Percentiles rank a stretch among this genome's conserved stretches.
Evolutionary conservation across 495 filamentous ascomycete species (phyloP).

Genomic region (Bombardia bombarda): DNA sequence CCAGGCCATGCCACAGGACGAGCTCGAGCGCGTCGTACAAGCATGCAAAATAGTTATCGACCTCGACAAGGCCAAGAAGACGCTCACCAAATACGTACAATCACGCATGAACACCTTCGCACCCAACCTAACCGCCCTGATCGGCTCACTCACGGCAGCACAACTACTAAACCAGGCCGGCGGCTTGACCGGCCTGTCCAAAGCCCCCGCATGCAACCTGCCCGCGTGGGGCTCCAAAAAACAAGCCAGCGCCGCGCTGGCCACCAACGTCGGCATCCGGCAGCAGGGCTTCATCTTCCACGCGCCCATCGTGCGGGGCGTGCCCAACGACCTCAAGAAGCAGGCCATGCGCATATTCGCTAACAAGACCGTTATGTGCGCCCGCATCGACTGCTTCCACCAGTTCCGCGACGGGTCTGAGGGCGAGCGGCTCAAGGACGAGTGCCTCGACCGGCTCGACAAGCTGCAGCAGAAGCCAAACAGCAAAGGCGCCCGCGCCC

Average conservation of each 20-base stretch:
- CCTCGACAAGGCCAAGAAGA: slow-evolving; percentile 80
- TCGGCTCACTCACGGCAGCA: slow-evolving; percentile 91
- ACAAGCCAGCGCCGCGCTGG: slow-evolving; percentile 73
- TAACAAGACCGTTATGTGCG: slow-evolving; percentile 86
- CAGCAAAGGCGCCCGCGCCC: slow-evolving; percentile 77
- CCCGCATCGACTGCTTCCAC: slow-evolving; percentile 83
- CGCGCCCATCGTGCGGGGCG: slow-evolving; percentile 74
- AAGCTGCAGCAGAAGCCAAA: slow-evolving; percentile 92
- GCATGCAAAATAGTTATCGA: slow-evolving; percentile 83
- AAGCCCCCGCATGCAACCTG: slow-evolving; percentile 88
- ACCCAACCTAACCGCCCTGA: slow-evolving; percentile 85
- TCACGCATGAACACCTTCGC: slow-evolving; percentile 95
- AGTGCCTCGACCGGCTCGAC: slow-evolving; percentile 81
- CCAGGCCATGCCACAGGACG: slow-evolving; percentile 60
- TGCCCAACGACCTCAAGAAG: slow-evolving; percentile 79
- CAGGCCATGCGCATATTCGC: slow-evolving; percentile 95
- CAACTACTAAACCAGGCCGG: slow-evolving; percentile 92
- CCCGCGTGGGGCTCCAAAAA: slow-evolving; percentile 84
- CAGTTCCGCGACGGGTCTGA: slow-evolving; percentile 71
- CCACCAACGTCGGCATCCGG: slow-evolving; percentile 85
- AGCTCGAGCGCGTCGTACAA: slow-evolving; percentile 64
- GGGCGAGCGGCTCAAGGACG: slow-evolving; percentile 74
- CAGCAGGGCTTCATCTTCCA: slow-evolving; percentile 93
- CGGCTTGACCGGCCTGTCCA: slow-evolving; percentile 78
- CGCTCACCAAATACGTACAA: slow-evolving; percentile 89